Conservation (phyloP, 2,329 filamentous ascomycete species). For the Didymella pomorum region DNA sequence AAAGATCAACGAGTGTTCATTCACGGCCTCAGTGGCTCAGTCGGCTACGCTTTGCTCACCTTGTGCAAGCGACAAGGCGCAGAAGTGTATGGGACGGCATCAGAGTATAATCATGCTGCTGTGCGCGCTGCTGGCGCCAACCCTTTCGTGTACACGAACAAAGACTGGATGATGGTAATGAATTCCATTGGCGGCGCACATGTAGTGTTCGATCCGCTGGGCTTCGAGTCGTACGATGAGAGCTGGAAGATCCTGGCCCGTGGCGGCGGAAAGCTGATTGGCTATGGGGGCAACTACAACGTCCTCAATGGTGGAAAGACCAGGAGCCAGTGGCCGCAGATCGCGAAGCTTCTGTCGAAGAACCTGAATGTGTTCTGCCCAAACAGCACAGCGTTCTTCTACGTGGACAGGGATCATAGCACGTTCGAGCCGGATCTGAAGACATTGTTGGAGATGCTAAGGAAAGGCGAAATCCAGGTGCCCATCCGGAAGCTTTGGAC, state of each 20-base stretch:
- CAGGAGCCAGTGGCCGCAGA: slow-evolving; percentile 24
- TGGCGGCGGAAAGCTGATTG: slow-evolving; percentile 49
- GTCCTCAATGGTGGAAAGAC: slow-evolving; percentile 32
- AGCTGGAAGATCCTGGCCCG: slow-evolving; percentile 55
- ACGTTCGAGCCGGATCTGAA: slow-evolving; percentile 39
- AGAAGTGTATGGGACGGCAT: slow-evolving; percentile 60
- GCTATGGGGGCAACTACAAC: slow-evolving; percentile 38
- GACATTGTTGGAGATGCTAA: slow-evolving; percentile 28
- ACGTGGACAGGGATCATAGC: slow-evolving; percentile 35
- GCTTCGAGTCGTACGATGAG: slow-evolving; percentile 62
- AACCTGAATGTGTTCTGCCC: slow-evolving; percentile 36
- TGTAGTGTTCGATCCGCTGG: slow-evolving; percentile 59
- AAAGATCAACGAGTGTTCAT: slow-evolving; percentile 60
- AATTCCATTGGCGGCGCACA: slow-evolving; percentile 57
- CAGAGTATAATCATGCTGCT: slow-evolving; percentile 55
- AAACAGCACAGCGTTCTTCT: slow-evolving; percentile 39
- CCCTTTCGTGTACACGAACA: slow-evolving; percentile 60
- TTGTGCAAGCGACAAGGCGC: slow-evolving; percentile 57
- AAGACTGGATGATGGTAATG: slow-evolving; percentile 60
- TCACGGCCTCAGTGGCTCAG: slow-evolving; percentile 61
- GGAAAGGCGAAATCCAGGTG: slow-evolving; percentile 32
- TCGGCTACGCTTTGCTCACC: slow-evolving; percentile 56
- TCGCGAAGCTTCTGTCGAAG: slow-evolving; percentile 38
- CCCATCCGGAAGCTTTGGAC: slow-evolving; percentile 39
- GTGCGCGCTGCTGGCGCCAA: slow-evolving; percentile 52